phyloP scores from a whole-genome alignment of 2,329 filamentous ascomycete genomes.

The Calonectria pteridis region DNA sequence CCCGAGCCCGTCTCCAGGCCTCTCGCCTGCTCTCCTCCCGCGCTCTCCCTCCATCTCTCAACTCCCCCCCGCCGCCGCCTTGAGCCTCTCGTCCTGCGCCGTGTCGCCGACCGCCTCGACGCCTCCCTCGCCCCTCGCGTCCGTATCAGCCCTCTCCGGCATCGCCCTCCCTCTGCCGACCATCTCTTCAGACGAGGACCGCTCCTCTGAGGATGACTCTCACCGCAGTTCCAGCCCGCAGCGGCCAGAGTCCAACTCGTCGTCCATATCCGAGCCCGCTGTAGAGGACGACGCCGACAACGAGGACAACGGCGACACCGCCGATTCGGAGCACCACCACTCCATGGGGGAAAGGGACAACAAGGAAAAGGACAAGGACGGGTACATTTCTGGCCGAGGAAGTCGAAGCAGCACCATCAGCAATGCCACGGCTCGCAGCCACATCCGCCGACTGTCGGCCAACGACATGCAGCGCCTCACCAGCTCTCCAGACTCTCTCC shows the following conservation, averaged over 20 bases:
- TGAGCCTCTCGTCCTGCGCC: not conserved
- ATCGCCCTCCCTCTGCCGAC: conserved; percentile 34
- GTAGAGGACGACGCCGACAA: conserved; percentile 37
- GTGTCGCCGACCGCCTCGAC: conserved; percentile 23
- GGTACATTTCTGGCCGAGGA: conserved; percentile 34
- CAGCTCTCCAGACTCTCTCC: conserved; percentile 69
- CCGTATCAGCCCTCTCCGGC: conserved; percentile 7
- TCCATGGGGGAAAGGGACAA: not conserved
- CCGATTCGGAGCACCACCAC: conserved; percentile 11
- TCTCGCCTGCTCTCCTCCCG: conserved; percentile 23
- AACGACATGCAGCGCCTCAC: conserved; percentile 71
- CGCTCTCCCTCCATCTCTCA: conserved; percentile 9
- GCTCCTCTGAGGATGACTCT: conserved; percentile 47
- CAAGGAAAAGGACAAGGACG: conserved; percentile 16
- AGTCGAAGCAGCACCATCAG: conserved; percentile 48
- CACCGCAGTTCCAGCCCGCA: conserved; percentile 37
- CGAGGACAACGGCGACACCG: not conserved
- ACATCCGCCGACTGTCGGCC: conserved; percentile 67
- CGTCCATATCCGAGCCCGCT: conserved; percentile 47
- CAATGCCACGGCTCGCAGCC: conserved; percentile 54
- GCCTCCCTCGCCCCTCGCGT: not conserved
- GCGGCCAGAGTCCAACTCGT: conserved; percentile 43
- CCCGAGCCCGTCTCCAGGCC: not conserved
- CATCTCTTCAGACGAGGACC: conserved; percentile 48
- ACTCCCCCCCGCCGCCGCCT: conserved; percentile 22